Evolutionary conservation across 2,329 filamentous ascomycete genomes (phyloP).

Genomic region (Paecilomyces variotii): DNA sequence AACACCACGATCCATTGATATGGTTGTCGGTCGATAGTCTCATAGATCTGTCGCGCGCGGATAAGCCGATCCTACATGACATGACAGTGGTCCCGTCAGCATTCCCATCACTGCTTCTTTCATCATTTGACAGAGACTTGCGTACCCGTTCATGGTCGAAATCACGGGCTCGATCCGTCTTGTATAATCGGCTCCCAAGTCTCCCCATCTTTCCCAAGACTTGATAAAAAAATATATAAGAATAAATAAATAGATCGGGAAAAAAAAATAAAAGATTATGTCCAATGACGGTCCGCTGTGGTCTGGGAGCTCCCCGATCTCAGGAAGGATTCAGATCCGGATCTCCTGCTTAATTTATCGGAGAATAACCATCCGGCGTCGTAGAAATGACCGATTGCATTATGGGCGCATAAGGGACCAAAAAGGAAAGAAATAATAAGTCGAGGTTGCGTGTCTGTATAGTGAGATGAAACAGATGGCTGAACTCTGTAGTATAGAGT

Average conservation of each 20-base stretch:
- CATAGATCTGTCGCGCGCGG: conserved; percentile 36
- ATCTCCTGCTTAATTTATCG: neutral
- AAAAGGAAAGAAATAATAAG: neutral
- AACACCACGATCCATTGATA: conserved; percentile 38
- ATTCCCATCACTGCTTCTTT: neutral
- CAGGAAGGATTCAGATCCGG: neutral
- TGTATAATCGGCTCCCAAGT: conserved; percentile 30
- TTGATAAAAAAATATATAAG: neutral
- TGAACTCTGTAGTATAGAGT: neutral
- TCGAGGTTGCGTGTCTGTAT: neutral
- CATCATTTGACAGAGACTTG: neutral
- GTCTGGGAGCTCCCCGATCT: neutral
- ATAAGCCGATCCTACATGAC: conserved; percentile 32
- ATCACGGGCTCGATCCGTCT: conserved; percentile 36
- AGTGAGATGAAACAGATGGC: neutral
- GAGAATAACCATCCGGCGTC: neutral
- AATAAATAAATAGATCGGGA: too few relatives aligned
- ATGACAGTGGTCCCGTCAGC: neutral
- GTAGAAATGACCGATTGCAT: neutral
- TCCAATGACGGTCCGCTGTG: too few relatives aligned
- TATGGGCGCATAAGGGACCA: neutral
- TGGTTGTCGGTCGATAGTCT: conserved; percentile 35
- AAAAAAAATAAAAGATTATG: neutral
- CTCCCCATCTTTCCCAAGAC: conserved; percentile 19
- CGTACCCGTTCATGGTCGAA: conserved; percentile 37